Percentiles rank a stretch among this genome's conserved stretches.
These are phyloP conservation scores for Halophytophthora batemanensis DNA, from an alignment of 352 stramenopile genomes.

Conservation along the genomic window DNA sequence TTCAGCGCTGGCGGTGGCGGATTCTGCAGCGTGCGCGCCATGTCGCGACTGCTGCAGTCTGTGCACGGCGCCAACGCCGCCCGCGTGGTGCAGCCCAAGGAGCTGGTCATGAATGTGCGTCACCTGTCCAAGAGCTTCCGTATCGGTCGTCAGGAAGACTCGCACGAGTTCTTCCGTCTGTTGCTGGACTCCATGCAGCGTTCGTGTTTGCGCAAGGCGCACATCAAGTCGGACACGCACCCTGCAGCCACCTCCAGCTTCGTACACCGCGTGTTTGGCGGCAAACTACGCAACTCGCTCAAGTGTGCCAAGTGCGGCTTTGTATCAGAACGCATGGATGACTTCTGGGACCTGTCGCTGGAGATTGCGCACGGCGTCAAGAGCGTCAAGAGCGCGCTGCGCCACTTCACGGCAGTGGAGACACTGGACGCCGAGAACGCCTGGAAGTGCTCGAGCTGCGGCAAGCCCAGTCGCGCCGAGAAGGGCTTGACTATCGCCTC, in stretches of 20 bases:
- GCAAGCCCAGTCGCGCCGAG: constrained; percentile 69
- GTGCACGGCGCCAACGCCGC: constrained; percentile 44
- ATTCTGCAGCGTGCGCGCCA: constrained; percentile 61
- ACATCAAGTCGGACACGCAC: constrained; percentile 69
- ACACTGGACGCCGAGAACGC: constrained; percentile 81
- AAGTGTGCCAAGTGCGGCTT: constrained; percentile 84
- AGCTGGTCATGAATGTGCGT: constrained; percentile 83
- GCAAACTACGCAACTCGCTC: constrained; percentile 77
- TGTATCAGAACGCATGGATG: constrained; percentile 78
- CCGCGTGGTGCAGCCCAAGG: constrained; percentile 68
- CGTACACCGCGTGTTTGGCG: constrained; percentile 84
- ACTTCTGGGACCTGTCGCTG: constrained; percentile 88
- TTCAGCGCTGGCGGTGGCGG: constrained; percentile 27
- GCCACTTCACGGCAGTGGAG: constrained; percentile 82
- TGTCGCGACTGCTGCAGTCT: constrained; percentile 63
- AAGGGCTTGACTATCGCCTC: constrained; percentile 82
- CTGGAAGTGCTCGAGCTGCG: constrained; percentile 84
- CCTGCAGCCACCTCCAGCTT: constrained; percentile 65
- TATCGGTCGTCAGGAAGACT: constrained; percentile 88
- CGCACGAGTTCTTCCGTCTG: constrained; percentile 90
- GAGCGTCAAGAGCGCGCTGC: constrained; percentile 68
- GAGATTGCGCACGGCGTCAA: constrained; percentile 79
- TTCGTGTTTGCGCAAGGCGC: constrained; percentile 61
- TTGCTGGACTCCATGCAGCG: constrained; percentile 87
- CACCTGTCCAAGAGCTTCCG: constrained; percentile 85